Evolutionary conservation across 129 eudicot species (phyloP), one percentile per base, ranked within the genome.

Genomic region (Oenanthe sinensis): DNA sequence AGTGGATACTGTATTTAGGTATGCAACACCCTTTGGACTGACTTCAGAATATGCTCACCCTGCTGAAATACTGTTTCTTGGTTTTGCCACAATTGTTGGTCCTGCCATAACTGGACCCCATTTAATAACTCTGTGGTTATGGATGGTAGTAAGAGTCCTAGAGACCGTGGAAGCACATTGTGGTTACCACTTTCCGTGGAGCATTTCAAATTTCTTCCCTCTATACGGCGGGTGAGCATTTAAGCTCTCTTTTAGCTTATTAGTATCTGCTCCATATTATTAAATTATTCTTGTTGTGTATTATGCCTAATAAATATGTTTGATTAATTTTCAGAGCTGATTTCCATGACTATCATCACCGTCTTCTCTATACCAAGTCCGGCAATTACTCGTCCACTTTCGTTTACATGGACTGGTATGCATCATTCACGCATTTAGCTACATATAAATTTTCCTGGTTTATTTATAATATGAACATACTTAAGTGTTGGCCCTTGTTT

Each of bases 41-140:
- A 95, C 97, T 50, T 95, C 99, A 77, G 99, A 92, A 87, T 95
- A 95, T 87, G 99, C 99, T 79, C 99, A 95, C 69, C 99, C 99
- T 12, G 99, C 96, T 87, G 99, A 95, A 84, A 95, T 95, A 71
- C 80, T 95, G 75, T 95, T 95, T 81, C 97, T 95, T 49, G 99
- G 99, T 46, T 92, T 95, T 84, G 99, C 99, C 60, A 95, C 99
- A 13, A 92, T 95, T 79, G 81, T 95, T 75, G 99, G 99, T 62
- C 99, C 99, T 63, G 96, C 96, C 79, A 86, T 92, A 85, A 95
- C 97, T 20, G 99, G 98, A 58, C 99, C 99, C 76, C 99, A 95
- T 82, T 67, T 95, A 81, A 87, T 95, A 84, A 95, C 99, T 33
- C 86, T 95, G 65, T 95, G 97, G 99, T 76, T 95, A 75, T 95